Conservation (phyloP, 306 rosid genomes). For the Cucurbita ficifolia region DNA sequence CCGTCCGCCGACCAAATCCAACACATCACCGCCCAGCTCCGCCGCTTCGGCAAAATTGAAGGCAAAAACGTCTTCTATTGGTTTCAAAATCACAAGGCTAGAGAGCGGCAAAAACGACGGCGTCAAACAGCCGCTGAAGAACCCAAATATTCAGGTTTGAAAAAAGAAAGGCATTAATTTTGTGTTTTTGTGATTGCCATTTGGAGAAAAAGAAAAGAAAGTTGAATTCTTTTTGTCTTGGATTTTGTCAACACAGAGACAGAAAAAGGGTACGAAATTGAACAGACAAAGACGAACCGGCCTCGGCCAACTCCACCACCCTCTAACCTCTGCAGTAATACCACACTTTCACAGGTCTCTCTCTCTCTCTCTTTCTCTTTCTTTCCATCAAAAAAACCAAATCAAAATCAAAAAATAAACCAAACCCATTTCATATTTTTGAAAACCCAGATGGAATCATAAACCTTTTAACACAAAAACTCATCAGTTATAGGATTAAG, state of each 20-base stretch:
- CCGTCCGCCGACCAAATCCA: conserved; percentile 95
- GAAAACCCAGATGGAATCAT: not conserved
- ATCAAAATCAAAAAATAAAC: not conserved
- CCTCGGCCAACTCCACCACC: conserved; percentile 4
- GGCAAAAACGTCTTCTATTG: conserved; percentile 96
- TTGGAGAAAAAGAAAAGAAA: conserved; percentile 11
- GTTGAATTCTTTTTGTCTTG: conserved; percentile 48
- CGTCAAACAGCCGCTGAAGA: conserved; percentile 60
- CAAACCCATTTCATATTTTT: not conserved
- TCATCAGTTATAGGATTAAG: not conserved
- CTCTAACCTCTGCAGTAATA: conserved; percentile 38
- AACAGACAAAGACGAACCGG: conserved; percentile 42
- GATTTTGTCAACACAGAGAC: conserved; percentile 53
- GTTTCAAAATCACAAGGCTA: conserved; percentile 94
- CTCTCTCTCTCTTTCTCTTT: conserved; percentile 6
- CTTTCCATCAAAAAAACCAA: not conserved
- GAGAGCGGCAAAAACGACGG: conserved; percentile 94
- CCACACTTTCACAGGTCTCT: conserved; percentile 49
- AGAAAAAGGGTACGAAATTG: conserved; percentile 33
- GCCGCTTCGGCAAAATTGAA: conserved; percentile 73
- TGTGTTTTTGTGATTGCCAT: not conserved
- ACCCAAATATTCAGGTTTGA: conserved; percentile 31
- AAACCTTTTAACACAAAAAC: too few species aligned
- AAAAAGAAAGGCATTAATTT: not conserved
- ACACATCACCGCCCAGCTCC: conserved; percentile 72